These are phyloP conservation scores for Boletus speciosus DNA, from an alignment of 768 basidiomycete species.

Conservation along the genomic window DNA sequence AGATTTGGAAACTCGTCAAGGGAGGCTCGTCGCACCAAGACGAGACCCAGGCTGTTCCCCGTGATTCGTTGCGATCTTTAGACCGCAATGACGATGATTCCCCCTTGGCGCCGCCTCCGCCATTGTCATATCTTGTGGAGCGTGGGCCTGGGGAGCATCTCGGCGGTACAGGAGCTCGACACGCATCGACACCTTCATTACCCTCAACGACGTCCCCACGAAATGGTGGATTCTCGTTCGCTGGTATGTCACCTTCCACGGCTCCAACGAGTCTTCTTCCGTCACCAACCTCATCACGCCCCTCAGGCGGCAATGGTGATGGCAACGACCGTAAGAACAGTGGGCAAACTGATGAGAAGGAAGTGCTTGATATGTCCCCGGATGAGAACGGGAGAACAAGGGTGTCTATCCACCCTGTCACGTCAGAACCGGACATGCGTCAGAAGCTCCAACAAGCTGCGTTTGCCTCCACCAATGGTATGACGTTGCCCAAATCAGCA, in stretches of 20 bases:
- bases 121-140: conserved; percentile 80
- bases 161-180: conserved; percentile 42
- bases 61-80: conserved; percentile 38
- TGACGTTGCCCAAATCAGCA: conserved; percentile 27
- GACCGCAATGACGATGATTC: conserved; percentile 57
- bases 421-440: conserved; percentile 63
- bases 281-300: conserved; percentile 71
- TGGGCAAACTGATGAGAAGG: conserved; percentile 43
- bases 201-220: conserved; percentile 58
- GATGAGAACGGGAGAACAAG: conserved; percentile 36
- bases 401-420: conserved; percentile 47
- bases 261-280: conserved; percentile 73
- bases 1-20: conserved; percentile 79
- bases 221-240: conserved; percentile 46
- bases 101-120: conserved; percentile 87
- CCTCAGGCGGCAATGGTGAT: conserved; percentile 56
- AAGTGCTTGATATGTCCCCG: conserved; percentile 29
- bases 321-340: conserved; percentile 41
- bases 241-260: conserved; percentile 70
- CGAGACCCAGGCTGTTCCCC: conserved; percentile 21
- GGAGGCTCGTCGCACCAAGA: conserved; percentile 47
- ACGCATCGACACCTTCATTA: conserved; percentile 68
- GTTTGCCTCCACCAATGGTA: conserved; percentile 32
- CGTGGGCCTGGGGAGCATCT: conserved; percentile 53
- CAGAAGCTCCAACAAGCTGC: conserved; percentile 38